Conservation (phyloP, 2,329 filamentous ascomycete genomes). For the Penicillium brasilianum region DNA sequence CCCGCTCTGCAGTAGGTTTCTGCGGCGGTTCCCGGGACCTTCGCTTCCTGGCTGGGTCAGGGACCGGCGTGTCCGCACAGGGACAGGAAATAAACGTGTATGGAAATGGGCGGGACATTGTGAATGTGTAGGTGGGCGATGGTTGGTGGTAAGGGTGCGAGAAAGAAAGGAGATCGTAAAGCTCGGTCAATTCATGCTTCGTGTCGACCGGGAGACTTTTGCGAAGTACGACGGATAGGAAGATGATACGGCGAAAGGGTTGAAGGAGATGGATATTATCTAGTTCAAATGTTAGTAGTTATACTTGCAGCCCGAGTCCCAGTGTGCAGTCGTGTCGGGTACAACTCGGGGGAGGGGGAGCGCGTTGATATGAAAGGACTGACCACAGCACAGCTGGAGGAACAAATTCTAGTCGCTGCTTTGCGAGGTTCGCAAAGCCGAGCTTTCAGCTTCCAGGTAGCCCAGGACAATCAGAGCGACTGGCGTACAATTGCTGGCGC, state of each 20-base stretch:
- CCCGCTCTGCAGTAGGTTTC: slow-evolving; percentile 36
- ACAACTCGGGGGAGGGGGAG: slow-evolving; percentile 13
- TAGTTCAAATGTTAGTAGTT: background rate
- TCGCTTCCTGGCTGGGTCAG: slow-evolving; percentile 46
- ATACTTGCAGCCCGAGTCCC: background rate
- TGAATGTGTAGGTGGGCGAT: slow-evolving; percentile 8
- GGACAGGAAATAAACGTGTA: slow-evolving; percentile 70
- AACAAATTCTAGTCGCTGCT: background rate
- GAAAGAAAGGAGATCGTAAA: slow-evolving; percentile 5
- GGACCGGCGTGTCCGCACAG: slow-evolving; percentile 58
- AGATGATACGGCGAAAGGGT: background rate
- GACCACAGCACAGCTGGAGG: background rate
- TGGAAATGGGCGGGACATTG: slow-evolving; percentile 63
- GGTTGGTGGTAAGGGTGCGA: slow-evolving; percentile 1
- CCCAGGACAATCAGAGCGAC: background rate
- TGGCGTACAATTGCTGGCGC: slow-evolving; percentile 9
- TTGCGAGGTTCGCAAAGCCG: background rate
- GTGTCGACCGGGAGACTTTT: slow-evolving; percentile 11
- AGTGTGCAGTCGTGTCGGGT: background rate
- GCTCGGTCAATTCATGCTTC: slow-evolving; percentile 29
- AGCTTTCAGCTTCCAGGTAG: background rate
- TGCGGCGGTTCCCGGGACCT: slow-evolving; percentile 44
- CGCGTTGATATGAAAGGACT: background rate
- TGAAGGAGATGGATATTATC: background rate
- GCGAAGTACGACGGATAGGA: background rate